Evolutionary conservation across 2,329 filamentous ascomycete genomes (phyloP).

Genomic region (Colletotrichum tropicicola): DNA sequence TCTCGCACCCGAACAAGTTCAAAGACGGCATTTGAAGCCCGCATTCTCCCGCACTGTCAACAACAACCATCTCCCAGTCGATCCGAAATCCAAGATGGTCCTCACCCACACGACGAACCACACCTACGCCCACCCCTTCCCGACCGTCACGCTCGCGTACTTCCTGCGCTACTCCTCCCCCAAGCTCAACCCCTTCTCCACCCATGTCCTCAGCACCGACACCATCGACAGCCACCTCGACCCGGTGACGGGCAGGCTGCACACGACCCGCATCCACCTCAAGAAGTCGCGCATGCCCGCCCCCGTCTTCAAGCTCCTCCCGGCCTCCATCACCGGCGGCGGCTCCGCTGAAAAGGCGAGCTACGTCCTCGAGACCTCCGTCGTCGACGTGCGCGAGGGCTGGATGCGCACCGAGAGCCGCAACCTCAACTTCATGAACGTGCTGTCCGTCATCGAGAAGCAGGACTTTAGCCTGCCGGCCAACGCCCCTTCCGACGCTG

Average conservation of each 20-base stretch:
- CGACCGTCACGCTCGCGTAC: slow-evolving; percentile 87
- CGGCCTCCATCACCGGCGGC: slow-evolving; percentile 74
- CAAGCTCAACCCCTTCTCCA: slow-evolving; percentile 79
- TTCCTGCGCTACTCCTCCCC: slow-evolving; percentile 84
- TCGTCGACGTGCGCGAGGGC: slow-evolving; percentile 81
- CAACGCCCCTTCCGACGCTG: slow-evolving; percentile 39
- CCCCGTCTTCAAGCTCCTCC: slow-evolving; percentile 79
- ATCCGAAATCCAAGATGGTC: slow-evolving; percentile 57
- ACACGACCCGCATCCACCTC: slow-evolving; percentile 82
- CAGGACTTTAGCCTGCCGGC: slow-evolving; percentile 70
- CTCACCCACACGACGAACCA: slow-evolving; percentile 74
- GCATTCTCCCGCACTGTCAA: neutral
- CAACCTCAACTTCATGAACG: slow-evolving; percentile 84
- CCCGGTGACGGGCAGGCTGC: slow-evolving; percentile 75
- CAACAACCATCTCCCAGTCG: neutral
- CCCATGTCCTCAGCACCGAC: slow-evolving; percentile 84
- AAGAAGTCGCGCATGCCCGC: slow-evolving; percentile 83
- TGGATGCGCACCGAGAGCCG: slow-evolving; percentile 85
- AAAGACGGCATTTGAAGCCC: neutral
- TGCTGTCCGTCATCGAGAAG: slow-evolving; percentile 80
- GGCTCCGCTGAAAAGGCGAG: slow-evolving; percentile 71
- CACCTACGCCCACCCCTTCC: slow-evolving; percentile 82
- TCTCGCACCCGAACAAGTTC: neutral
- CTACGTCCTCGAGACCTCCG: slow-evolving; percentile 82
- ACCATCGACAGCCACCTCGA: slow-evolving; percentile 81